Evolutionary conservation across 768 basidiomycete genomes (phyloP).

Genomic region (Pleurotus djamor): DNA sequence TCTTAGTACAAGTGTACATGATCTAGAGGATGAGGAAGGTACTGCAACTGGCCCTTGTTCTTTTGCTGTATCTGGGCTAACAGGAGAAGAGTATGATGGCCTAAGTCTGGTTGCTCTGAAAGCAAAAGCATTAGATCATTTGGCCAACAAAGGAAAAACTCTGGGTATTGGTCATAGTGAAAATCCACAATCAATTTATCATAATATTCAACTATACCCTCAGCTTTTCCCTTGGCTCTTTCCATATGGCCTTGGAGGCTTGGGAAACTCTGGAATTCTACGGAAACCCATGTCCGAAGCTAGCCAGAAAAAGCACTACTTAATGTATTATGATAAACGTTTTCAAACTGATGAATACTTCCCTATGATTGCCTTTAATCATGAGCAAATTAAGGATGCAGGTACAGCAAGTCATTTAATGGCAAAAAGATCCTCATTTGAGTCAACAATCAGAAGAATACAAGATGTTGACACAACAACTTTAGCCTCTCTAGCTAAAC

Average conservation of each 20-base stretch:
- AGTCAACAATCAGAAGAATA: constrained; percentile 9
- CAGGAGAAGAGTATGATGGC: constrained; percentile 15
- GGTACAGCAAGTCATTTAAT: background rate
- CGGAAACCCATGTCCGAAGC: constrained; percentile 11
- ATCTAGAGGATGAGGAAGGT: background rate
- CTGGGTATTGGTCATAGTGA: constrained; percentile 17
- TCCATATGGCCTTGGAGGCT: constrained; percentile 24
- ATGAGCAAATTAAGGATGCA: constrained; percentile 1
- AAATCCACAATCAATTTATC: constrained; percentile 14
- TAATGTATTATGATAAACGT: constrained; percentile 35
- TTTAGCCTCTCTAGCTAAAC: constrained; percentile 13
- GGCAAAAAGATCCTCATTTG: background rate
- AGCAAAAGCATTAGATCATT: constrained; percentile 20
- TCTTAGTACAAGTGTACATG: background rate
- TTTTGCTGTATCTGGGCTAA: background rate
- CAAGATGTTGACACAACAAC: constrained; percentile 17
- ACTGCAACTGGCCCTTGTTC: background rate
- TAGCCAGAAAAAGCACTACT: constrained; percentile 17
- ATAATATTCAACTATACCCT: constrained; percentile 27
- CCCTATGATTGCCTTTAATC: constrained; percentile 4
- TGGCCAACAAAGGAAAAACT: constrained; percentile 10
- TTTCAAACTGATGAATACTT: constrained; percentile 31
- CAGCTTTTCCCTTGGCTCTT: constrained; percentile 31
- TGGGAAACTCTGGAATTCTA: constrained; percentile 5
- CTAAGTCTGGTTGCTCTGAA: constrained; percentile 14